Percentiles rank a stretch among this genome's conserved stretches.
Conservation (phyloP, 805 yeast genomes). For the Metschnikowia peoriensis region DNA sequence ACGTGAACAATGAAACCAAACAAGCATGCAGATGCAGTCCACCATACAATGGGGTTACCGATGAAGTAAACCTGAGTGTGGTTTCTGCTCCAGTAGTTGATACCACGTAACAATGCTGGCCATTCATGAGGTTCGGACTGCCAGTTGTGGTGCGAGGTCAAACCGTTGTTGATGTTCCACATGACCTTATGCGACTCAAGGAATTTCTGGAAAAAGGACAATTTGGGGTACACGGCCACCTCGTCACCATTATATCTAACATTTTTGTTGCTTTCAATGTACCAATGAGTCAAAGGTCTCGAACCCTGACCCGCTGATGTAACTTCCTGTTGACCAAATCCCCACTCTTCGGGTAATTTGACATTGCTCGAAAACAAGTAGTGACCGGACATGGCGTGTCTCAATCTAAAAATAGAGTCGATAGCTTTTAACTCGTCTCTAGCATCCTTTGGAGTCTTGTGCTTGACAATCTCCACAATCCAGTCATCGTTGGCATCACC, state of each 20-base stretch:
- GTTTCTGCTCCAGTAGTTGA: slow-evolving; percentile 71
- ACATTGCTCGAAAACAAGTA: slow-evolving; percentile 72
- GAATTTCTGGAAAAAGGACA: slow-evolving; percentile 57
- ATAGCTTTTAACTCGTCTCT: slow-evolving; percentile 59
- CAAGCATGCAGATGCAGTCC: slow-evolving; percentile 59
- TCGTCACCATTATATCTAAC: slow-evolving; percentile 35
- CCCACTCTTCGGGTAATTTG: slow-evolving; percentile 79
- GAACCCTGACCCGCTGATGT: slow-evolving; percentile 74
- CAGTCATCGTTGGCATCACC: slow-evolving; percentile 89
- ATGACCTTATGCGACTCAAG: slow-evolving; percentile 65
- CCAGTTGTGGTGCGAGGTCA: slow-evolving; percentile 67
- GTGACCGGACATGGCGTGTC: slow-evolving; percentile 79
- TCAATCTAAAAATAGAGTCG: slow-evolving; percentile 67
- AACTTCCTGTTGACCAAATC: slow-evolving; percentile 81
- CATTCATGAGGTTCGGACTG: slow-evolving; percentile 71
- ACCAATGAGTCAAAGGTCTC: slow-evolving; percentile 62
- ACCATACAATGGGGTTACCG: slow-evolving; percentile 83
- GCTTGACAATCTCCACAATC: slow-evolving; percentile 66
- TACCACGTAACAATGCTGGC: slow-evolving; percentile 77
- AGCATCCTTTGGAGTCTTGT: slow-evolving; percentile 48
- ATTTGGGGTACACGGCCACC: slow-evolving; percentile 46
- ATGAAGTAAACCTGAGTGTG: slow-evolving; percentile 63
- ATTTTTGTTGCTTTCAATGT: slow-evolving; percentile 67
- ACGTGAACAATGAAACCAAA: slow-evolving; percentile 49
- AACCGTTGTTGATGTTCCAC: slow-evolving; percentile 75